A percentile compares a stretch with the other conserved stretches of the same genome.
These are phyloP conservation scores for Dentipellis sp. DNA, from an alignment of 768 basidiomycete genomes.

Conservation along the genomic window DNA sequence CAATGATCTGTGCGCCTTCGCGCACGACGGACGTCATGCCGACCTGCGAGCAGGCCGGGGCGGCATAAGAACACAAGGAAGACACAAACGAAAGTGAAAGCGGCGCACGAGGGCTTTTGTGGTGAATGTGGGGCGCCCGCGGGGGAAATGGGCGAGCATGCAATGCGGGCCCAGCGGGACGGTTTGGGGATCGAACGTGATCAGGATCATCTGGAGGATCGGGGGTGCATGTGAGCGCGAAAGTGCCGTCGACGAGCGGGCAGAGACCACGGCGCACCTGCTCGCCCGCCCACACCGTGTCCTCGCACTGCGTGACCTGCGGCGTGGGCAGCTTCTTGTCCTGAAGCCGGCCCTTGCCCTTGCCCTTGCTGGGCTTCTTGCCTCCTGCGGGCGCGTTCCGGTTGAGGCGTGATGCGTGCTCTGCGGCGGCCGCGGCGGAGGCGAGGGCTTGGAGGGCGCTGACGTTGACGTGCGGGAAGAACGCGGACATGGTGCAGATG, in stretches of 20 bases:
- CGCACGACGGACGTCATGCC: slow-evolving; percentile 21
- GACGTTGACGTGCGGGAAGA: slow-evolving; percentile 22
- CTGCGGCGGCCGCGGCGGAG: slow-evolving; percentile 16
- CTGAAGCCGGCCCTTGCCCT: slow-evolving; percentile 5
- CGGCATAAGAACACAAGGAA: neutral
- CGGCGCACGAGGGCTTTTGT: slow-evolving; percentile 22
- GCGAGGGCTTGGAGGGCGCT: slow-evolving; percentile 20
- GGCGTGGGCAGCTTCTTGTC: slow-evolving; percentile 12
- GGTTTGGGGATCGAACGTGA: slow-evolving; percentile 19
- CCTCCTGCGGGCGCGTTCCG: slow-evolving; percentile 6
- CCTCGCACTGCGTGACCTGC: slow-evolving; percentile 15
- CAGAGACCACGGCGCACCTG: slow-evolving; percentile 15
- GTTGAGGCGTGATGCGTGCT: slow-evolving; percentile 13
- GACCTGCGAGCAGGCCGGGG: slow-evolving; percentile 14
- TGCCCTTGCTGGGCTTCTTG: slow-evolving; percentile 5
- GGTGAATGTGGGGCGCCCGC: slow-evolving; percentile 18
- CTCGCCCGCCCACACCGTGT: slow-evolving; percentile 21
- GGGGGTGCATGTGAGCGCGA: neutral
- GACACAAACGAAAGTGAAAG: neutral
- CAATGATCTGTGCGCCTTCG: slow-evolving; percentile 13
- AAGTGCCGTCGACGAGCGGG: neutral
- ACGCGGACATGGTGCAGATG: slow-evolving; percentile 10
- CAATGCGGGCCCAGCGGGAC: slow-evolving; percentile 20
- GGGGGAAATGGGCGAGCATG: slow-evolving; percentile 24
- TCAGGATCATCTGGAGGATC: slow-evolving; percentile 19